Conservation (phyloP, 2,329 filamentous ascomycete genomes). For the Aspergillus aculeatinus region DNA sequence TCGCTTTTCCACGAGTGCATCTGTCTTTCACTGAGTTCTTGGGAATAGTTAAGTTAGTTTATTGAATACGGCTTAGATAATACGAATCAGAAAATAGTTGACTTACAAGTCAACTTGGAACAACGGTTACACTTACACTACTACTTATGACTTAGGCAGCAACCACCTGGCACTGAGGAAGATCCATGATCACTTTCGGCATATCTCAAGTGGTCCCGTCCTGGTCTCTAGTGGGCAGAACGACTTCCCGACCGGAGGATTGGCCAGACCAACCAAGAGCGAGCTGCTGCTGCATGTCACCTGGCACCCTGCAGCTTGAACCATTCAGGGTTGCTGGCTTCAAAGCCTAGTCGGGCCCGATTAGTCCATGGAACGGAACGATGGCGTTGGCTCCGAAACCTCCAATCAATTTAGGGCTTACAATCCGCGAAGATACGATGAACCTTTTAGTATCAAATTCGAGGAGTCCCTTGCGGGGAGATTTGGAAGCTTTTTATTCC, state of each 20-base stretch:
- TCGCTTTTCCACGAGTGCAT: background rate
- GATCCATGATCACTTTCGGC: background rate
- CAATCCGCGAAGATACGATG: background rate
- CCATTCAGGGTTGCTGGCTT: background rate
- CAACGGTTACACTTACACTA: no score
- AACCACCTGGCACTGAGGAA: background rate
- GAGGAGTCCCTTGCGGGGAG: constrained; percentile 1
- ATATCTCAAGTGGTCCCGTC: background rate
- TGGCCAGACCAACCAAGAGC: background rate
- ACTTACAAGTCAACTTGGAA: no score
- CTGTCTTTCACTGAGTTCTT: no score
- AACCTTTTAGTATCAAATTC: background rate
- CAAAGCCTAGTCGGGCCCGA: background rate
- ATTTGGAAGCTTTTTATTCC: constrained; percentile 2
- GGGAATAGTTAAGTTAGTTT: no score
- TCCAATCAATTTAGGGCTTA: background rate
- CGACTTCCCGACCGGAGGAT: background rate
- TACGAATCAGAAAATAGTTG: no score
- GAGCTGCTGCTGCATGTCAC: background rate
- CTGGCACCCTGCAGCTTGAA: background rate
- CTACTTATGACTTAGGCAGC: background rate
- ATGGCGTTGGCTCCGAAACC: background rate
- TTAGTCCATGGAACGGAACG: background rate
- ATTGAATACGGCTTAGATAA: no score
- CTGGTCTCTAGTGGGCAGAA: no score